Evolutionary conservation across 2,329 filamentous ascomycete species (phyloP), one percentile per base, ranked within the genome.

Genomic region (Chaetomium strumarium): DNA sequence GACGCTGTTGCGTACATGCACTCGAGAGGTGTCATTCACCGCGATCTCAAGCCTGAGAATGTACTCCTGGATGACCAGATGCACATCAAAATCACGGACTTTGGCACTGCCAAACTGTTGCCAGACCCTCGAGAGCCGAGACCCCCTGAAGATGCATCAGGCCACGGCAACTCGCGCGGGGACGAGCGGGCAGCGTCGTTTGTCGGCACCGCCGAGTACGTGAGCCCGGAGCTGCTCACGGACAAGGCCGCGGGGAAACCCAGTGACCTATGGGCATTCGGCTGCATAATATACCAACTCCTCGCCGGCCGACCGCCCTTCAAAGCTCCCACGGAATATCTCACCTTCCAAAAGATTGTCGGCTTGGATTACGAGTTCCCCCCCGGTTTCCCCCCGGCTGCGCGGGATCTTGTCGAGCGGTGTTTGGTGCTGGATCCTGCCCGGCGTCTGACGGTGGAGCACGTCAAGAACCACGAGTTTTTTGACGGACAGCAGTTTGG

Each of bases 1-100:
- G 93, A 97, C 68, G 85, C 93, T 19, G 92, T 99, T 65, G 89
- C 92, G 64, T 97, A 97, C 69, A 99, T 99, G 93, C 93, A 99
- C 72, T 90, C 85, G 39, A 83, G 90, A 58, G 93, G 92, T 19
- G 90, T 99, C 20, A 97, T 99, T 55, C 93, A 99, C 69, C 86
- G 93, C 59, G 93, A 99, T 66, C 70, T 99, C 59, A 99, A 99
- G 66, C 93, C 93, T 0, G 93, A 99, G 68, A 99, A 99, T 60
- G 91, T 99, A 4, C 79, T 99, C 7, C 76, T 99, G 36, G 93
- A 99, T 68, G 87, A 91, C 59, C 86, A 95, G 64, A 95, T 96
- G 88, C 90, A 97, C 64, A 85, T 97, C 71, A 99, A 99, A 68
- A 96, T 99, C 59, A 99, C 93, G 8, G 93, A 99, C 70, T 99